Conservation (phyloP, 192 early-diverging fungal genomes). For the Coemansia aciculifera region DNA sequence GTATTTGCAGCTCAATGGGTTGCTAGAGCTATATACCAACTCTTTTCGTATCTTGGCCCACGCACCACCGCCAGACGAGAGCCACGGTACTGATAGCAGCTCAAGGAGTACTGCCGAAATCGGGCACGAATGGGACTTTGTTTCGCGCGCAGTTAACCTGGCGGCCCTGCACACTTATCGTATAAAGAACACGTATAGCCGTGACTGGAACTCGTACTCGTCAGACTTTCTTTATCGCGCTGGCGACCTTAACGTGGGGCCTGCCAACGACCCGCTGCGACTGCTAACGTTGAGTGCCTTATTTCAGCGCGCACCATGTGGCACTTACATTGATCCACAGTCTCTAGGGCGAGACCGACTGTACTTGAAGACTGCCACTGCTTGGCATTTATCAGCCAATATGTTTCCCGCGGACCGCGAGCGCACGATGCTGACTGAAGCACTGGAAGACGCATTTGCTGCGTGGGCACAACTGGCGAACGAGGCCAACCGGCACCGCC, state of each 20-base stretch:
- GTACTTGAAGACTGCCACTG: slow-evolving; percentile 38
- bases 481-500: slow-evolving; percentile 28
- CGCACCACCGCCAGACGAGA: not conserved
- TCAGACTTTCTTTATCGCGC: slow-evolving; percentile 38
- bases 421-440: slow-evolving; percentile 49
- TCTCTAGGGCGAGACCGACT: slow-evolving; percentile 30
- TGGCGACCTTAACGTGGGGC: slow-evolving; percentile 51
- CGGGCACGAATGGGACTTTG: slow-evolving; percentile 27
- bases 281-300: slow-evolving; percentile 24
- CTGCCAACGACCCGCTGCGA: slow-evolving; percentile 49
- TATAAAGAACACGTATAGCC: slow-evolving; percentile 47
- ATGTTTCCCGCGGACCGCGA: slow-evolving; percentile 48
- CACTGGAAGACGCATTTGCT: slow-evolving; percentile 50
- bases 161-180: slow-evolving; percentile 43
- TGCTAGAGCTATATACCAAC: slow-evolving; percentile 43
- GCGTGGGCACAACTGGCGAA: slow-evolving; percentile 41
- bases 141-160: slow-evolving; percentile 17
- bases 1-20: slow-evolving; percentile 45
- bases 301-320: slow-evolving; percentile 38
- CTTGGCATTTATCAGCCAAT: slow-evolving; percentile 41
- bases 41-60: slow-evolving; percentile 28
- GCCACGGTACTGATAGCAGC: not conserved
- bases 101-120: not conserved
- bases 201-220: slow-evolving; percentile 37
- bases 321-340: slow-evolving; percentile 41